Evolutionary conservation across 2,329 filamentous ascomycete genomes (phyloP).

Genomic region (Hypoxylon sp.): DNA sequence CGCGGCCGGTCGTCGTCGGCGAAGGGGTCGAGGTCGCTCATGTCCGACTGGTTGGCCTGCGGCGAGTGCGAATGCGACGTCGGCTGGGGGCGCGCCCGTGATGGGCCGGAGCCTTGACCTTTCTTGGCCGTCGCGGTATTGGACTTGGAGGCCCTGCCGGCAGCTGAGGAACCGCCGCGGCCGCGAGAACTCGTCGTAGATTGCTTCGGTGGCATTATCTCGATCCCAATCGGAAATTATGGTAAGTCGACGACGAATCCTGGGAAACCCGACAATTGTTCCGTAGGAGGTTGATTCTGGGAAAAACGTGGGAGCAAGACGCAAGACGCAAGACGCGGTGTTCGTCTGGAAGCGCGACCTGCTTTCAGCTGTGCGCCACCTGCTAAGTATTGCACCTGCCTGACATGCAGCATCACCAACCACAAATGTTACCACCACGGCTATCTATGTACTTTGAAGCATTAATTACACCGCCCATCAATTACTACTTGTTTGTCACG

Average conservation of each 20-base stretch:
- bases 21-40: slow-evolving; percentile 42
- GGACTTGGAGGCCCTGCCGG: slow-evolving; percentile 23
- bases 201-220: slow-evolving; percentile 57
- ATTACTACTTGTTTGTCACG: background rate
- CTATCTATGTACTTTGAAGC: too few relatives aligned
- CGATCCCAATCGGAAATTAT: too few relatives aligned
- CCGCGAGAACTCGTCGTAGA: slow-evolving; percentile 49
- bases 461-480: background rate
- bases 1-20: slow-evolving; percentile 33
- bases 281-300: background rate
- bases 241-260: too few relatives aligned
- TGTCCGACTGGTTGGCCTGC: slow-evolving; percentile 23
- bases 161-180: slow-evolving; percentile 37
- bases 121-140: slow-evolving; percentile 23
- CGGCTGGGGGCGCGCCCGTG: slow-evolving; percentile 21
- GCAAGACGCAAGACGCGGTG: background rate
- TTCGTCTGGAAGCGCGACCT: background rate
- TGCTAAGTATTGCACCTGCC: too few relatives aligned
- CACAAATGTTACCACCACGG: too few relatives aligned
- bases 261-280: background rate
- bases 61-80: slow-evolving; percentile 9
- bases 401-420: slow-evolving; percentile 12
- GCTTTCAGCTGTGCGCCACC: background rate
- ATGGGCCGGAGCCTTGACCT: slow-evolving; percentile 24
- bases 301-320: background rate